A percentile compares a stretch with the other conserved stretches of the same genome.
Conservation (phyloP, 1,284 basidiomycete species). For the Coniferiporia sulphurascens region DNA sequence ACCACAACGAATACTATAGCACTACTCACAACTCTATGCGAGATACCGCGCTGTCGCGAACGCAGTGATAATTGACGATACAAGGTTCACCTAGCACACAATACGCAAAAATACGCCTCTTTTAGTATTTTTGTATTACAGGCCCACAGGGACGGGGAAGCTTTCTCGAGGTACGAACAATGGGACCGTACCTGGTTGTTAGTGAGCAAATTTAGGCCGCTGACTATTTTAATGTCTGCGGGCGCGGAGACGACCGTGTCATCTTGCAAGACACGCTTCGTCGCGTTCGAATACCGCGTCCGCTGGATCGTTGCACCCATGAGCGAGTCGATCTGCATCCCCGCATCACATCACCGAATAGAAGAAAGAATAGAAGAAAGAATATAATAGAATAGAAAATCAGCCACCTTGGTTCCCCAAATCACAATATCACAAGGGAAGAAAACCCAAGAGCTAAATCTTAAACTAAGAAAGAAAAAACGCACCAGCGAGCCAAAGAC, state of each 20-base stretch:
- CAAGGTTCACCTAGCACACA: conserved; percentile 36
- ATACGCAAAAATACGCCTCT: too few species aligned
- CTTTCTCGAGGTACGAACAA: too few species aligned
- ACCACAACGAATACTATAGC: too few species aligned
- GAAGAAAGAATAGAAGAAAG: too few species aligned
- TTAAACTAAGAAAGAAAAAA: neutral
- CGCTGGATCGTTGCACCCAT: conserved; percentile 86
- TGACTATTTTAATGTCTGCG: conserved; percentile 50
- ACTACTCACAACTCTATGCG: too few species aligned
- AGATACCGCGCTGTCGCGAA: conserved; percentile 29
- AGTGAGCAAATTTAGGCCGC: conserved; percentile 67
- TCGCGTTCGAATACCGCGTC: conserved; percentile 66
- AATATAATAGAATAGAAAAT: too few species aligned
- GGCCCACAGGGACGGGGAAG: too few species aligned
- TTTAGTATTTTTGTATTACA: too few species aligned
- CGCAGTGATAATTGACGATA: conserved; percentile 39
- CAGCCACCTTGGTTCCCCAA: too few species aligned
- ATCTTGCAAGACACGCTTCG: conserved; percentile 67
- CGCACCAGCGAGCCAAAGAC: conserved; percentile 69
- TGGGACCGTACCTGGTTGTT: conserved; percentile 67
- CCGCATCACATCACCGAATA: too few species aligned
- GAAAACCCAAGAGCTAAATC: neutral
- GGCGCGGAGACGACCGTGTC: conserved; percentile 31
- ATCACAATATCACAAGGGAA: neutral
- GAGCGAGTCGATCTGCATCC: conserved; percentile 68